Conservation (phyloP, 306 rosid species). For the Vigna radiata region DNA sequence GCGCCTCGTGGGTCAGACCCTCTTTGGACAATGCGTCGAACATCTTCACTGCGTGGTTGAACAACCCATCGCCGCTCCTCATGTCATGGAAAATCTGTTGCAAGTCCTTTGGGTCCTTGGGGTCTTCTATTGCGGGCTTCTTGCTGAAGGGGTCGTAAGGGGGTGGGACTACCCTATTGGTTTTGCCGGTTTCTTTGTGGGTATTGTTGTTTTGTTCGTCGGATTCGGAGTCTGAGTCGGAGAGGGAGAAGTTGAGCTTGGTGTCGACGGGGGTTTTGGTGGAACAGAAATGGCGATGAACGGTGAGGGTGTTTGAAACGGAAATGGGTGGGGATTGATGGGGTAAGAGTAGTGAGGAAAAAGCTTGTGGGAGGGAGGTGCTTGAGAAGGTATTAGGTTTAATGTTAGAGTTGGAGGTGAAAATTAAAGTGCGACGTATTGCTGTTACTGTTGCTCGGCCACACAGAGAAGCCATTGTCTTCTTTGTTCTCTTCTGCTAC, state of each 20-base stretch:
- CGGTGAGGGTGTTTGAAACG: background rate
- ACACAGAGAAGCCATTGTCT: conserved; percentile 39
- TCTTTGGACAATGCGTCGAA: conserved; percentile 89
- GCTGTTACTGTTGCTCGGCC: conserved; percentile 12
- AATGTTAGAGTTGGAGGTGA: conserved; percentile 24
- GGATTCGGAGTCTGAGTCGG: conserved; percentile 49
- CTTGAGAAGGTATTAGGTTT: background rate
- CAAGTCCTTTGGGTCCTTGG: conserved; percentile 71
- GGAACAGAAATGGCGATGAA: conserved; percentile 34
- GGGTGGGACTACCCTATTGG: conserved; percentile 35
- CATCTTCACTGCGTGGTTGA: conserved; percentile 80
- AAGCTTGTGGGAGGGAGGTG: background rate
- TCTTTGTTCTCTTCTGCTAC: background rate
- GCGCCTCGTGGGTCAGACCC: conserved; percentile 77
- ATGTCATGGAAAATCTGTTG: conserved; percentile 74
- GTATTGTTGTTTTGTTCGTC: conserved; percentile 21
- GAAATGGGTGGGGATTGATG: background rate
- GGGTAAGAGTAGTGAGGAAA: background rate
- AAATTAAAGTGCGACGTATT: conserved; percentile 42
- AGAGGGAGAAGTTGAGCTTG: conserved; percentile 56
- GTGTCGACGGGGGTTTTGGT: conserved; percentile 47
- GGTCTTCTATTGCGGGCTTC: conserved; percentile 60
- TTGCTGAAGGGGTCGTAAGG: conserved; percentile 77
- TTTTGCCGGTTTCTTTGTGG: background rate
- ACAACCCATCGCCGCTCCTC: conserved; percentile 62